These are phyloP conservation scores for Ascochyta lentis DNA, from an alignment of 2,329 filamentous ascomycete genomes.

Conservation along the genomic window DNA sequence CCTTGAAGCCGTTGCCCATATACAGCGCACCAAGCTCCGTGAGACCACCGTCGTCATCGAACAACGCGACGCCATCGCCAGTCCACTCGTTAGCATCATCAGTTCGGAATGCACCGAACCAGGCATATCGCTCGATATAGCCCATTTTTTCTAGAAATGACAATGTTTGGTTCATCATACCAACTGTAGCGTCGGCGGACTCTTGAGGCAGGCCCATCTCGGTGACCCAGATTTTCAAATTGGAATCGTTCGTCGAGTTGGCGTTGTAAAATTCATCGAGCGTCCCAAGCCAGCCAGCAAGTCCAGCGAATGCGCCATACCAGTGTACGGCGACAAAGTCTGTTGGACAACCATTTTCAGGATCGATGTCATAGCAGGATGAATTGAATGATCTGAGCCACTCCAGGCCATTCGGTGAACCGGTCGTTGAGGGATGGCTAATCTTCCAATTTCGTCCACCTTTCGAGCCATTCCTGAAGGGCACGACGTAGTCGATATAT, in stretches of 20 bases:
- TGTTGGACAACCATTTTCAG: conserved; percentile 52
- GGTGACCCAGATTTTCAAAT: conserved; percentile 72
- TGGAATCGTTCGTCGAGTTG: conserved; percentile 56
- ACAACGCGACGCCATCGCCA: conserved; percentile 44
- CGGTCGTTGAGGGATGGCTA: conserved; percentile 73
- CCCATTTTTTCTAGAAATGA: conserved; percentile 73
- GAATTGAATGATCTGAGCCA: conserved; percentile 74
- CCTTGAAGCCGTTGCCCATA: conserved; percentile 37
- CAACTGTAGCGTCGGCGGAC: conserved; percentile 63
- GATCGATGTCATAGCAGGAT: conserved; percentile 56
- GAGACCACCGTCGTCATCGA: conserved; percentile 40
- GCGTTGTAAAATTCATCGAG: conserved; percentile 58
- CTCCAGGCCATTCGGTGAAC: conserved; percentile 64
- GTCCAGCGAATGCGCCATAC: conserved; percentile 71
- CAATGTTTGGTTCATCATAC: conserved; percentile 72
- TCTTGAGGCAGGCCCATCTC: conserved; percentile 72
- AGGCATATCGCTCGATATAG: conserved; percentile 50
- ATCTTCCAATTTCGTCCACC: conserved; percentile 63
- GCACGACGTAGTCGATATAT: conserved; percentile 76
- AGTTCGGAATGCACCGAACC: conserved; percentile 45
- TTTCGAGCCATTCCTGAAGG: conserved; percentile 63
- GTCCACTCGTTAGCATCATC: conserved; percentile 47
- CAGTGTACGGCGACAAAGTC: conserved; percentile 62
- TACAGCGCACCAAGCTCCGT: conserved; percentile 44
- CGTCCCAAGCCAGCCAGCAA: conserved; percentile 70